Evolutionary conservation across 306 rosid genomes (phyloP), one percentile per base, ranked within the genome.

Genomic region (Ammopiptanthus mongolicus): DNA sequence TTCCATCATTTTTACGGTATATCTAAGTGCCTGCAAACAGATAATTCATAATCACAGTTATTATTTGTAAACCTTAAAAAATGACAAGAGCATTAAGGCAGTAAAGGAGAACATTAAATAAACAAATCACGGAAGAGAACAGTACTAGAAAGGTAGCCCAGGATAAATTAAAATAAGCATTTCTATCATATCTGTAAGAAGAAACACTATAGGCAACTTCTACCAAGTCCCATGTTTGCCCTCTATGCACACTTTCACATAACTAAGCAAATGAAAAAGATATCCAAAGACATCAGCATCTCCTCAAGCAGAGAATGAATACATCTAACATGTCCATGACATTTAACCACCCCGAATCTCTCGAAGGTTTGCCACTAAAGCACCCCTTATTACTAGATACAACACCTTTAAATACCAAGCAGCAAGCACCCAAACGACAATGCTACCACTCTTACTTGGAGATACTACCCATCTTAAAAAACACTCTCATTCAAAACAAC

Each of bases 1-100:
- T 80, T 90, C 96, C 93, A 91, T 90, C 36, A 81, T 69, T 60
- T 60, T 69, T 6, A n/a, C 4, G 5, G 50, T 39, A 75, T 48
- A 77, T 79, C 53, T 61, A 67, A 64, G 73, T 25, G 33, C 82
- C 88, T 81, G 88, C 34, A 42, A 73, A 65, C 37, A 70, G 56
- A 78, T 28, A 81, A 50, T 44, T 59, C 69, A 66, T 22, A 39
- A 37, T 33, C 68, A 57, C 14, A 42, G 42, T 65, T 51, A 21
- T 25, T 42, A 70, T 34, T 29, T 21, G 39, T 69, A 63, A 46
- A 69, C 34, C 53, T 28, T 15, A 19, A 6, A 46, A 62, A 31
- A 13, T 42, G 51, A 62, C 9, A 71, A n/a, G 52, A 76, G 23
- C 57, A 71, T 10, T 46, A 59, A 2, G 37, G 67, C 44, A 21